Evolutionary conservation across 805 yeast species (phyloP), one percentile per base, ranked within the genome.

Genomic region (Teunomyces lycoperdinae): DNA sequence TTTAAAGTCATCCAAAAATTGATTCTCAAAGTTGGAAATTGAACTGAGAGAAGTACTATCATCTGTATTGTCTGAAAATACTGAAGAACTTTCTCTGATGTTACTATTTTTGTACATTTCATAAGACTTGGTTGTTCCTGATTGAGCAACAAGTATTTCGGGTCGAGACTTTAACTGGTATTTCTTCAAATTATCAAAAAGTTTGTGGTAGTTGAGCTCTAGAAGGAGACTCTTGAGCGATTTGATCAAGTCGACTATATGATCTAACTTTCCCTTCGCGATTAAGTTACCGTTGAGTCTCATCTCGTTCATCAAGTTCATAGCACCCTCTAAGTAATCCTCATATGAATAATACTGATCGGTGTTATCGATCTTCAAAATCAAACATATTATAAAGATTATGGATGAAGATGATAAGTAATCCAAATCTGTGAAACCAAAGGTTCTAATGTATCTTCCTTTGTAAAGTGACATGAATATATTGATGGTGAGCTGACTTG

Each of bases 361-460:
- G 26, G 38, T 43, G 3, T 46, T 43, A 5, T 47, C 43, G 3
- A 56, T 44, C 10, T 53, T 50, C 3, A 64, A 35, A 9, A 63
- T 41, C 30, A 60, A 27, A 14, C 61, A 56, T 10, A 63, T 61
- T 6, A 62, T 46, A 17, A 61, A 57, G 4, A 59, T 48, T 29
- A 62, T 49, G 9, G 62, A 51, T 4, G 56, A 47, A n/a, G 60
- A 48, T 39, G 54, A 58, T 9, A 64, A 45, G 42, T 50, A 61
- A 49, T 64, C 69, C 24, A 63, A 50, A 29, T 64, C 69, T 0
- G 66, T 57, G 40, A 60, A 60, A 2, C 66, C 68, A 52, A 60
- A 63, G 2, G 50, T 48, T 28, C 63, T 45, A n/a, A 62, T n/a
- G 4, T 51, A 42, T 11, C 46, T 42, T 24, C 54, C 56, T 24